Percentiles rank a stretch among this genome's conserved stretches.
phyloP scores from a whole-genome alignment of 225 moss, liverwort and hornwort genomes.

The Asterella californica region DNA sequence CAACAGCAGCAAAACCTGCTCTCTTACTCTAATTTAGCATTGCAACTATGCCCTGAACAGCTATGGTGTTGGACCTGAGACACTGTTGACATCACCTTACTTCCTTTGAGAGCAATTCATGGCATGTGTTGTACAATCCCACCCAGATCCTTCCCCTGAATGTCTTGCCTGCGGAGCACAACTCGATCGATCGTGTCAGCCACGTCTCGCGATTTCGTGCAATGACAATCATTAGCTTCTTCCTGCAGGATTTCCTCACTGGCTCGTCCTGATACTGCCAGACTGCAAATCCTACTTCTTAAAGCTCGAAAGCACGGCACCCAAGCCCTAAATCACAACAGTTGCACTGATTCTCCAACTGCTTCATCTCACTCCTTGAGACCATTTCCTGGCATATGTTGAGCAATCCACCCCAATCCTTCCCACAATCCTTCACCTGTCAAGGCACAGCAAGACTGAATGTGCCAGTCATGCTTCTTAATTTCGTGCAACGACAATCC shows the following conservation, averaged over 20 bases:
- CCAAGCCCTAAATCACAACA: conserved; percentile 10
- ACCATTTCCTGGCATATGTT: conserved; percentile 69
- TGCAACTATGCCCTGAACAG: background rate
- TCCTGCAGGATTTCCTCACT: conserved; percentile 46
- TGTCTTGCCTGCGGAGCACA: conserved; percentile 71
- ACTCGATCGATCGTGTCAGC: conserved; percentile 70
- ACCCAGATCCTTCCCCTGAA: conserved; percentile 62
- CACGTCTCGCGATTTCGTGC: conserved; percentile 65
- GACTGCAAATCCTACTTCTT: conserved; percentile 50
- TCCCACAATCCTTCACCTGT: conserved; percentile 87
- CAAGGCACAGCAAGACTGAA: conserved; percentile 81
- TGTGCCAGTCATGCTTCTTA: conserved; percentile 86
- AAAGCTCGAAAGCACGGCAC: background rate
- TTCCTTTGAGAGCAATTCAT: conserved; percentile 21
- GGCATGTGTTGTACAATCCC: conserved; percentile 79
- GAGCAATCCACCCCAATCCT: conserved; percentile 84
- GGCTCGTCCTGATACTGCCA: conserved; percentile 64
- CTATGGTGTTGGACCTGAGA: background rate
- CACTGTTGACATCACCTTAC: conserved; percentile 7
- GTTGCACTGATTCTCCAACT: background rate
- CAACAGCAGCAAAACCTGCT: conserved; percentile 7
- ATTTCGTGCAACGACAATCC: conserved; percentile 73
- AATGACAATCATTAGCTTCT: conserved; percentile 69
- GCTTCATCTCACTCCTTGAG: conserved; percentile 19
- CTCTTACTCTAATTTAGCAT: background rate